These are phyloP conservation scores for Suhomyces bolitotheri DNA, from an alignment of 1,139 yeast genomes.

Conservation along the genomic window DNA sequence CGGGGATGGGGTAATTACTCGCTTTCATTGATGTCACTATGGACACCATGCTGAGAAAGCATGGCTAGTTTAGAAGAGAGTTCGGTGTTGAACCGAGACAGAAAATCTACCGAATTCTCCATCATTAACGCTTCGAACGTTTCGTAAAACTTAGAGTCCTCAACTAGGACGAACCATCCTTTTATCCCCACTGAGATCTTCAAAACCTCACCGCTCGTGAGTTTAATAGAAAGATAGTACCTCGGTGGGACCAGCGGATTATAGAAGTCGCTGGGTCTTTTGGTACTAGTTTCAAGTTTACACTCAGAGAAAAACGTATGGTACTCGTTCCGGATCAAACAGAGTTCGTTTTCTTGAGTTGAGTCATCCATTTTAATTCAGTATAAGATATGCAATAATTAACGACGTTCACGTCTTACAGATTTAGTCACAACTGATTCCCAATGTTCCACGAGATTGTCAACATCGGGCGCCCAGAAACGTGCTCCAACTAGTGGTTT, in stretches of 20 bases:
- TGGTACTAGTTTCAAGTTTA: slow-evolving; percentile 15
- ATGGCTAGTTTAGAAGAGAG: slow-evolving; percentile 10
- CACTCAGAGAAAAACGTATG: slow-evolving; percentile 26
- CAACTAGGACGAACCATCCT: slow-evolving; percentile 35
- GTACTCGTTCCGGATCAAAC: slow-evolving; percentile 30
- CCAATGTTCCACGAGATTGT: slow-evolving; percentile 49
- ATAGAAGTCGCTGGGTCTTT: slow-evolving; percentile 1
- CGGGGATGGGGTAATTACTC: no score
- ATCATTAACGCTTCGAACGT: slow-evolving; percentile 27
- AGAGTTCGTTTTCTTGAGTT: slow-evolving; percentile 26
- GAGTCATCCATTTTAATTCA: slow-evolving; percentile 14
- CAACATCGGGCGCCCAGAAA: slow-evolving; percentile 62
- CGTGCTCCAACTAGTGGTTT: slow-evolving; percentile 45
- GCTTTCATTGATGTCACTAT: no score
- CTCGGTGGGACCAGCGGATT: slow-evolving; percentile 2
- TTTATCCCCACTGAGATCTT: slow-evolving; percentile 30
- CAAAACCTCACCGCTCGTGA: slow-evolving; percentile 23
- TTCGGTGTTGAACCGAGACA: slow-evolving; percentile 7
- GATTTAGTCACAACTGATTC: slow-evolving; percentile 58
- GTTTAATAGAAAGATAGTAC: slow-evolving; percentile 16
- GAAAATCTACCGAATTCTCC: slow-evolving; percentile 14
- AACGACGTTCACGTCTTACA: slow-evolving; percentile 5
- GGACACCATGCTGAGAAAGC: no score
- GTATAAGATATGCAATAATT: slow-evolving; percentile 1
- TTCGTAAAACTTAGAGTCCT: slow-evolving; percentile 13